Evolutionary conservation across 2,329 filamentous ascomycete genomes (phyloP).

Genomic region (Camptophora hylomeconis): DNA sequence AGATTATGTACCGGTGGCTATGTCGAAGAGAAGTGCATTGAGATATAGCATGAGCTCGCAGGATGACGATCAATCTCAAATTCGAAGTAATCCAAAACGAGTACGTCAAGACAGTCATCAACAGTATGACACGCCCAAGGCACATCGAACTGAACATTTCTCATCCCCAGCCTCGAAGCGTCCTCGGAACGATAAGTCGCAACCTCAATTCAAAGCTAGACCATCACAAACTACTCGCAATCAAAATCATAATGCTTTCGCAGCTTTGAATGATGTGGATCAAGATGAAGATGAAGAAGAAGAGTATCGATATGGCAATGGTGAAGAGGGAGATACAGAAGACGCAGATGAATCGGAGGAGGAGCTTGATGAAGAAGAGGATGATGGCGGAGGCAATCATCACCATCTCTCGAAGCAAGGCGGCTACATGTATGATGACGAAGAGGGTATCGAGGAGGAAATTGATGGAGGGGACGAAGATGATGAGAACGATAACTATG

Average conservation of each 20-base stretch:
- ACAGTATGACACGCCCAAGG: neutral
- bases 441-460: slow-evolving; percentile 5
- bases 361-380: slow-evolving; percentile 6
- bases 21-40: slow-evolving; percentile 14
- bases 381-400: neutral
- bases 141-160: neutral
- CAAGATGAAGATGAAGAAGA: slow-evolving; percentile 3
- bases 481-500: slow-evolving; percentile 1
- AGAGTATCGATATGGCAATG: neutral
- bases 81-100: slow-evolving; percentile 3
- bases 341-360: slow-evolving; percentile 4
- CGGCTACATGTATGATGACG: neutral
- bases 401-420: slow-evolving; percentile 1
- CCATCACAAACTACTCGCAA: slow-evolving; percentile 4
- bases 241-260: slow-evolving; percentile 6
- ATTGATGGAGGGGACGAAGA: slow-evolving; percentile 5
- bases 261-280: slow-evolving; percentile 4
- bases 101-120: neutral
- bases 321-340: slow-evolving; percentile 3
- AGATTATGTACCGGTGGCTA: slow-evolving; percentile 14
- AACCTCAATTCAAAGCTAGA: slow-evolving; percentile 4
- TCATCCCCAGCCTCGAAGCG: slow-evolving; percentile 1
- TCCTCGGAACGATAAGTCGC: slow-evolving; percentile 2
- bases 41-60: slow-evolving; percentile 5
- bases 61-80: slow-evolving; percentile 6